Conservation (phyloP, 2,329 filamentous ascomycete genomes). For the Blastomyces parvus region DNA sequence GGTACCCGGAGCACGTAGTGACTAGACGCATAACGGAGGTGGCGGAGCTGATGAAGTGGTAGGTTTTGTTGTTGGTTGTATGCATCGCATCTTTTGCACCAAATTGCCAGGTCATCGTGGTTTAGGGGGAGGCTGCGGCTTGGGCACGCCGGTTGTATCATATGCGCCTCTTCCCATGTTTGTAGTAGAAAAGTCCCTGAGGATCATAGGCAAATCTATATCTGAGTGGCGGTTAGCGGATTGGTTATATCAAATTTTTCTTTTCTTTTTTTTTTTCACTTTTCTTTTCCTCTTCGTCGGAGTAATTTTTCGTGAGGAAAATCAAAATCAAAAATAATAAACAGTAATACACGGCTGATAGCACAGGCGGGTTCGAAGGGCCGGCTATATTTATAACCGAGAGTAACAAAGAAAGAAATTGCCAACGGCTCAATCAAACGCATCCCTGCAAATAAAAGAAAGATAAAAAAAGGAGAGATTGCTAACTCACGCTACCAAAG, state of each 20-base stretch:
- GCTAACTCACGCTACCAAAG: slow-evolving; percentile 6
- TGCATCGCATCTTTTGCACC: slow-evolving; percentile 10
- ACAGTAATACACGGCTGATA: background rate
- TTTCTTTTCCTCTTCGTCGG: background rate
- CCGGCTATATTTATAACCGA: slow-evolving; percentile 9
- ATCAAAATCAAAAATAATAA: background rate
- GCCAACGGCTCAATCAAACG: slow-evolving; percentile 3
- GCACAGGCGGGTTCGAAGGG: background rate
- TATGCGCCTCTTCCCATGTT: slow-evolving; percentile 46
- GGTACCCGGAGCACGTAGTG: background rate
- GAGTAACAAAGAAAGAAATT: slow-evolving; percentile 3
- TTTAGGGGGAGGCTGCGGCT: slow-evolving; percentile 39
- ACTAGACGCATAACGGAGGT: background rate
- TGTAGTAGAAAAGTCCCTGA: slow-evolving; percentile 32
- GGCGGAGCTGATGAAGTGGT: background rate
- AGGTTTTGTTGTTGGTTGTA: background rate
- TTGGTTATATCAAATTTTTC: background rate
- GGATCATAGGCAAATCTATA: slow-evolving; percentile 32
- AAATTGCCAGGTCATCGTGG: slow-evolving; percentile 18
- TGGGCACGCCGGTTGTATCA: slow-evolving; percentile 44
- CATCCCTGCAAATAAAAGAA: slow-evolving; percentile 2
- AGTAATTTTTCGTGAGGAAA: background rate
- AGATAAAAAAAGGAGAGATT: background rate
- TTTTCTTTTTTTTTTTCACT: background rate
- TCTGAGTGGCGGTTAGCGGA: slow-evolving; percentile 9